These are phyloP conservation scores for Crithidia expoeki DNA, from an alignment of 208 protist genomes.

Conservation along the genomic window DNA sequence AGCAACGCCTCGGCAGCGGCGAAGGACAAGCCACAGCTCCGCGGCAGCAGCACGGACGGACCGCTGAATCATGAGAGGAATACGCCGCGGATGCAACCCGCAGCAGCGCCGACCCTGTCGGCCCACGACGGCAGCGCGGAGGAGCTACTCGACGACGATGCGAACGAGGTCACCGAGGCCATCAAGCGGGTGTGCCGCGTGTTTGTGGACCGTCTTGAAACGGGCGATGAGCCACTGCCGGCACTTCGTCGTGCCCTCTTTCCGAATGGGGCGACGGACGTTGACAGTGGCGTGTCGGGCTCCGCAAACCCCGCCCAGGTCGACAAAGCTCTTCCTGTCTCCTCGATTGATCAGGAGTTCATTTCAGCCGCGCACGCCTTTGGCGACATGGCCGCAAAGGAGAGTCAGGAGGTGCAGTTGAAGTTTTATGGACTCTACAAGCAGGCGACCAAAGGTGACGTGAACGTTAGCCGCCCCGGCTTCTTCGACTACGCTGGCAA, in stretches of 20 bases:
- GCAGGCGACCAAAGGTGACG: slow-evolving; percentile 85
- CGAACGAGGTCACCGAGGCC: slow-evolving; percentile 32
- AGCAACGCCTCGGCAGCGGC: slow-evolving; percentile 1
- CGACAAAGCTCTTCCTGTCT: slow-evolving; percentile 25
- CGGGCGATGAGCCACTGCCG: slow-evolving; percentile 57
- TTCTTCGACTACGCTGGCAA: slow-evolving; percentile 77
- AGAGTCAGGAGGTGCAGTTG: slow-evolving; percentile 75
- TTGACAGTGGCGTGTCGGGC: slow-evolving; percentile 12
- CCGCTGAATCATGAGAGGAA: slow-evolving; percentile 25
- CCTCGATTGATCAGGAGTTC: slow-evolving; percentile 58
- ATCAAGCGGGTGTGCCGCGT: slow-evolving; percentile 39
- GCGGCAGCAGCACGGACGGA: slow-evolving; percentile 25
- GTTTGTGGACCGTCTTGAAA: slow-evolving; percentile 51
- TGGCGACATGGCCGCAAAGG: slow-evolving; percentile 37
- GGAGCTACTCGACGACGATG: slow-evolving; percentile 30
- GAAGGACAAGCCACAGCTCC: slow-evolving; percentile 6
- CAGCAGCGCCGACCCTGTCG: slow-evolving; percentile 21
- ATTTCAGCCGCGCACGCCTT: slow-evolving; percentile 60
- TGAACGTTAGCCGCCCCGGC: slow-evolving; percentile 75
- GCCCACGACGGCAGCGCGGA: slow-evolving; percentile 15
- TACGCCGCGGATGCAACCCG: slow-evolving; percentile 19
- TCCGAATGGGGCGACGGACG: slow-evolving; percentile 19
- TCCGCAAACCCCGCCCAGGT: slow-evolving; percentile 16
- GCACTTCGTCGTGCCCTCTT: slow-evolving; percentile 45
- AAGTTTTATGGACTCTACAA: slow-evolving; percentile 90